Conservation (phyloP, 2,329 filamentous ascomycete genomes). For the Metarhizium guizhouense region DNA sequence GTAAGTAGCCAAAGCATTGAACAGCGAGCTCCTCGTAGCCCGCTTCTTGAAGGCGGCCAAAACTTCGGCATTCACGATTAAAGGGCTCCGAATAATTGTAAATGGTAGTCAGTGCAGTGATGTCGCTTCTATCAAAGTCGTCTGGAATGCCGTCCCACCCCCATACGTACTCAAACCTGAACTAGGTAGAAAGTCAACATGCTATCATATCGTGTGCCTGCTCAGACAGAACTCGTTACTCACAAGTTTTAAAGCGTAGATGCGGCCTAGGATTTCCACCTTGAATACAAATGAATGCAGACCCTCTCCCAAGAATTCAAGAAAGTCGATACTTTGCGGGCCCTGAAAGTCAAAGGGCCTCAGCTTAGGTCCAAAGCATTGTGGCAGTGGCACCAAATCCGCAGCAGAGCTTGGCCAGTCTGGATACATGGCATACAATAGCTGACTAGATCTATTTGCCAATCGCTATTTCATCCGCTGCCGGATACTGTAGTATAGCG, state of each 20-base stretch:
- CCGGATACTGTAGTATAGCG: too few relatives aligned
- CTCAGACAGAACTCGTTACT: background rate
- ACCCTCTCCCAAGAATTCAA: slow-evolving; percentile 10
- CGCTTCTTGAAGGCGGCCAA: slow-evolving; percentile 16
- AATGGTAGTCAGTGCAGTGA: background rate
- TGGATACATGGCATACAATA: slow-evolving; percentile 5
- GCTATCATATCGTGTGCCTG: too few relatives aligned
- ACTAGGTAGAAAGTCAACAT: background rate
- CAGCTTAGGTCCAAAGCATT: slow-evolving; percentile 14
- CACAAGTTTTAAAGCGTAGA: background rate
- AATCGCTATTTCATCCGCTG: too few relatives aligned
- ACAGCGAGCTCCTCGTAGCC: slow-evolving; percentile 13
- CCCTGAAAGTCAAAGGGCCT: slow-evolving; percentile 14
- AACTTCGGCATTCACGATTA: slow-evolving; percentile 15
- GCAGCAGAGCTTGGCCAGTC: slow-evolving; percentile 8
- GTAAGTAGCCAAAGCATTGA: slow-evolving; percentile 15
- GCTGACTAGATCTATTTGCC: too few relatives aligned
- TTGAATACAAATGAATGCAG: slow-evolving; percentile 5
- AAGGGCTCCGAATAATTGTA: slow-evolving; percentile 13
- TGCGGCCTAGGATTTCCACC: background rate
- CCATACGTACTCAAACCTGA: background rate
- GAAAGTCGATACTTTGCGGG: slow-evolving; percentile 14
- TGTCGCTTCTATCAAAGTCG: background rate
- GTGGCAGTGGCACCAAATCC: slow-evolving; percentile 13
- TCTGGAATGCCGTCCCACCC: background rate